These are phyloP conservation scores for Colletotrichum tropicale DNA, from an alignment of 2,329 filamentous ascomycete genomes.

Conservation along the genomic window DNA sequence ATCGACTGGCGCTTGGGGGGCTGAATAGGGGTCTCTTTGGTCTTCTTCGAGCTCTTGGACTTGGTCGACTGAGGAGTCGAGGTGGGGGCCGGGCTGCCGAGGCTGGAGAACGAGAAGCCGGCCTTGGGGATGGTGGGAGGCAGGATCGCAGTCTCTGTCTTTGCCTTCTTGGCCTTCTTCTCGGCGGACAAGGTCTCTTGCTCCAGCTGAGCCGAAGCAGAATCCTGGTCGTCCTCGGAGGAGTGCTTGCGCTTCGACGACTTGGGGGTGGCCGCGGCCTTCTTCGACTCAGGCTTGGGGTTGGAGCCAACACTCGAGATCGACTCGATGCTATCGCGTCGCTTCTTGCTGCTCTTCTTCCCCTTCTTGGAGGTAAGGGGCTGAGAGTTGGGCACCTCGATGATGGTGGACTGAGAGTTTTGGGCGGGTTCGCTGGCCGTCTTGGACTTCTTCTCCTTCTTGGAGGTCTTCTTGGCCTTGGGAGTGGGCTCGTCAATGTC, in stretches of 20 bases:
- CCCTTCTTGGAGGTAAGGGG: slow-evolving; percentile 27
- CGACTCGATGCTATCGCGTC: slow-evolving; percentile 19
- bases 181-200: slow-evolving; percentile 36
- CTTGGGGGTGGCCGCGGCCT: slow-evolving; percentile 4
- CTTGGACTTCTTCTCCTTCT: slow-evolving; percentile 36
- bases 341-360: slow-evolving; percentile 41
- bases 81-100: slow-evolving; percentile 23
- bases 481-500: slow-evolving; percentile 18
- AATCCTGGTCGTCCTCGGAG: slow-evolving; percentile 38
- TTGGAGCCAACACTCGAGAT: slow-evolving; percentile 12
- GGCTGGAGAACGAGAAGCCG: slow-evolving; percentile 19
- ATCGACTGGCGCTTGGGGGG: slow-evolving; percentile 2
- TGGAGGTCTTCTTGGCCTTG: slow-evolving; percentile 27
- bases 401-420: not conserved
- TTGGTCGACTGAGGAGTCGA: slow-evolving; percentile 24
- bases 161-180: slow-evolving; percentile 44
- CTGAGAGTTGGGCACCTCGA: slow-evolving; percentile 14
- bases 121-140: slow-evolving; percentile 33
- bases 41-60: slow-evolving; percentile 33
- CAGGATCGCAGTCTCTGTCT: slow-evolving; percentile 33
- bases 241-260: slow-evolving; percentile 21
- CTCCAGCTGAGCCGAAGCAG: slow-evolving; percentile 37
- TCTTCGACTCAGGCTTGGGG: not conserved
- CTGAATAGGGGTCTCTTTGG: slow-evolving; percentile 33
- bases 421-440: not conserved